phyloP scores from a whole-genome alignment of 257 asterid genomes.

The Ilex aquifolium region DNA sequence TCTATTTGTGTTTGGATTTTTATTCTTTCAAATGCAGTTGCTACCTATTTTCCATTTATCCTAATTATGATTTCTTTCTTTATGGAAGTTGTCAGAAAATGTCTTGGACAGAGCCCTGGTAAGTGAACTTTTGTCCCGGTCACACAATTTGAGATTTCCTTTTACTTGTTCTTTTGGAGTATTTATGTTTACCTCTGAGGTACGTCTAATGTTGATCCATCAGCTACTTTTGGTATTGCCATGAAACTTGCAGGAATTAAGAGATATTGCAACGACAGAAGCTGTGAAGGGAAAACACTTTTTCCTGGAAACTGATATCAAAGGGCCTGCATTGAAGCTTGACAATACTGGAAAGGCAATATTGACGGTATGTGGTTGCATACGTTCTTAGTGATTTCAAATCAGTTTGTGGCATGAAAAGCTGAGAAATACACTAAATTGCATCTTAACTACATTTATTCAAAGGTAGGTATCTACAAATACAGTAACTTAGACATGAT shows the following conservation, averaged over 20 bases:
- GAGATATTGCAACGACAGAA: slow-evolving; percentile 60
- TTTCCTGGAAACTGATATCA: slow-evolving; percentile 81
- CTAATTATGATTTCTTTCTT: slow-evolving; percentile 22
- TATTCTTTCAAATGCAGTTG: too few relatives aligned
- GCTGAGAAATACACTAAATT: background rate
- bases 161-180: background rate
- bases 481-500: too few relatives aligned
- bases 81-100: slow-evolving; percentile 68
- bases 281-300: slow-evolving; percentile 80
- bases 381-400: background rate
- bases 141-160: background rate
- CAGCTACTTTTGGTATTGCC: slow-evolving; percentile 3
- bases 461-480: too few relatives aligned
- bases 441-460: background rate
- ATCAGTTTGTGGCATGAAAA: background rate
- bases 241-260: slow-evolving; percentile 49
- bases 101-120: slow-evolving; percentile 86
- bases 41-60: background rate
- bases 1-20: slow-evolving; percentile 1
- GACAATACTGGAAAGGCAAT: slow-evolving; percentile 93
- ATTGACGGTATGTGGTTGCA: slow-evolving; percentile 56
- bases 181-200: background rate
- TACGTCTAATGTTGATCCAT: background rate
- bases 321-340: slow-evolving; percentile 80
- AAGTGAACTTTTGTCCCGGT: slow-evolving; percentile 20